Conservation (phyloP, 345 rosid genomes). For the Murraya paniculata region DNA sequence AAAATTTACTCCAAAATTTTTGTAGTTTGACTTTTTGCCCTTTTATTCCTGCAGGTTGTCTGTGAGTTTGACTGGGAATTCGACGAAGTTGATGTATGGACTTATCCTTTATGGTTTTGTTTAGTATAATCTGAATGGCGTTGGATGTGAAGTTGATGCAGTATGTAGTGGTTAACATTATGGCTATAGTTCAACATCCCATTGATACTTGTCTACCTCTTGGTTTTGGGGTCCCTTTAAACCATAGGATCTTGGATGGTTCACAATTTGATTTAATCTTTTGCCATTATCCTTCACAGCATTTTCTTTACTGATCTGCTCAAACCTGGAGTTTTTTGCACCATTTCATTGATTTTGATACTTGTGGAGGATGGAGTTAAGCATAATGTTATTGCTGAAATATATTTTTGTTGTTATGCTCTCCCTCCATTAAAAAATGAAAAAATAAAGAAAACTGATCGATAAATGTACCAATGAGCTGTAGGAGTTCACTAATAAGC, state of each 20-base stretch:
- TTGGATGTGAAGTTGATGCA: background rate
- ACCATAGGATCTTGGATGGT: background rate
- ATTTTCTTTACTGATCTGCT: background rate
- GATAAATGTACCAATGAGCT: conserved; percentile 17
- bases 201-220: background rate
- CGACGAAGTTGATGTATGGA: conserved; percentile 78
- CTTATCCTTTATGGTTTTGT: conserved; percentile 7
- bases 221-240: background rate
- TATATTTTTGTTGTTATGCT: background rate
- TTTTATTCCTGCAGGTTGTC: conserved; percentile 58
- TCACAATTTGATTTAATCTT: background rate
- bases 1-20: background rate
- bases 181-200: background rate
- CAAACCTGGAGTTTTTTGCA: background rate
- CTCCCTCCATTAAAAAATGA: background rate
- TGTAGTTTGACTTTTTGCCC: conserved; percentile 21
- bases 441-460: background rate
- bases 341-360: background rate
- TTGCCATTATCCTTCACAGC: background rate
- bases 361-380: background rate
- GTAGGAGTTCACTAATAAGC: conserved; percentile 70
- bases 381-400: background rate
- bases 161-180: background rate
- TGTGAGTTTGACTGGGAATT: conserved; percentile 95
- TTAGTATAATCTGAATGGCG: background rate